Percentiles rank a stretch among this genome's conserved stretches.
Evolutionary conservation across 805 yeast genomes (phyloP).

Genomic region (Lipomyces starkeyi): DNA sequence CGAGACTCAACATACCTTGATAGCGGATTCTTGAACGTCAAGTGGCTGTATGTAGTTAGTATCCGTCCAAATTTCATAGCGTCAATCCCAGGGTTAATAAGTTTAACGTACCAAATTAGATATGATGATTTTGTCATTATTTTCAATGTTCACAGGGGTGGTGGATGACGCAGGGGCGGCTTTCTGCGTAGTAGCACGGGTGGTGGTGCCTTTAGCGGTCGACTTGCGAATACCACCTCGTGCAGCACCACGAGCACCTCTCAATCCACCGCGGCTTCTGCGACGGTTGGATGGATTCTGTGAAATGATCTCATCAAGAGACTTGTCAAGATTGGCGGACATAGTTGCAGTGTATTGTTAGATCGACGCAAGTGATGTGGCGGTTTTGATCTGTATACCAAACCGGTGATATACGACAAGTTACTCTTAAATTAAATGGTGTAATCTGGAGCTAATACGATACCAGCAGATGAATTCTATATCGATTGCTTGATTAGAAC

Average conservation of each 20-base stretch:
- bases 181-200: slow-evolving; percentile 43
- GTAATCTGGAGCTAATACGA: not conserved
- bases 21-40: slow-evolving; percentile 82
- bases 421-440: not conserved
- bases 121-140: slow-evolving; percentile 74
- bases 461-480: not conserved
- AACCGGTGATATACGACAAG: not conserved
- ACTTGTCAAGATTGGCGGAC: slow-evolving; percentile 87
- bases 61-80: not conserved
- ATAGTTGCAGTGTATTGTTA: slow-evolving; percentile 47
- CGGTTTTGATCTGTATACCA: not conserved
- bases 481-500: too few relatives aligned
- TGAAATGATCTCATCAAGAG: slow-evolving; percentile 92
- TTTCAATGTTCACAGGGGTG: slow-evolving; percentile 56
- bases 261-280: slow-evolving; percentile 32
- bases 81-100: not conserved
- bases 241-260: slow-evolving; percentile 24
- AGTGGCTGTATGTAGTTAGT: slow-evolving; percentile 56
- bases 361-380: not conserved
- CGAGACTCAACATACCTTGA: slow-evolving; percentile 71
- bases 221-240: slow-evolving; percentile 44
- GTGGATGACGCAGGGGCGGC: slow-evolving; percentile 45
- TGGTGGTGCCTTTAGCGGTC: slow-evolving; percentile 39
- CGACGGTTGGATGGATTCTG: slow-evolving; percentile 50
- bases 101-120: slow-evolving; percentile 62